A percentile compares a stretch with the other conserved stretches of the same genome.
phyloP scores from a whole-genome alignment of 2,329 filamentous ascomycete genomes.

The Onygenales sp. region DNA sequence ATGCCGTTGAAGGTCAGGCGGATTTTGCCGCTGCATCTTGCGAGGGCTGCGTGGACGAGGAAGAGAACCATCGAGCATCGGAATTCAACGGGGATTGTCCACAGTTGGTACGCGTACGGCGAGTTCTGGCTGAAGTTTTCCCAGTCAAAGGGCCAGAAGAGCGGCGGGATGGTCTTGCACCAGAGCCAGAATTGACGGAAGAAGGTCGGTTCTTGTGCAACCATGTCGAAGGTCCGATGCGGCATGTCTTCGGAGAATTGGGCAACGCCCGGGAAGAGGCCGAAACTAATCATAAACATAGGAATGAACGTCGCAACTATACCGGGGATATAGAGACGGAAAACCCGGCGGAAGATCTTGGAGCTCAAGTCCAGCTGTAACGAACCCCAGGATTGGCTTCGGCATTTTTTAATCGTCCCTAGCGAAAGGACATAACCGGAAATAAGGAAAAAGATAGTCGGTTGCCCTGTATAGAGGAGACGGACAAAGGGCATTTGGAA shows the following conservation, averaged over 20 bases:
- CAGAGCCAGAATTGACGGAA: constrained; percentile 30
- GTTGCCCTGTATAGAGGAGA: constrained; percentile 35
- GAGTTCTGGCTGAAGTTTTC: constrained; percentile 32
- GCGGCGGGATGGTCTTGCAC: constrained; percentile 23
- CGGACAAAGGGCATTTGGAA: constrained; percentile 34
- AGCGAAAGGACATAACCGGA: constrained; percentile 40
- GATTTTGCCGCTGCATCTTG: constrained; percentile 25
- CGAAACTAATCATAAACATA: constrained; percentile 32
- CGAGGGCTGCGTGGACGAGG: constrained; percentile 31
- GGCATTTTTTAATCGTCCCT: constrained; percentile 31
- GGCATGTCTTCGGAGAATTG: constrained; percentile 22
- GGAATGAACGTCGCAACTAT: constrained; percentile 30
- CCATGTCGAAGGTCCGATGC: constrained; percentile 30
- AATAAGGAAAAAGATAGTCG: constrained; percentile 40
- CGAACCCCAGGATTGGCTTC: constrained; percentile 27
- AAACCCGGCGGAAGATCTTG: constrained; percentile 33
- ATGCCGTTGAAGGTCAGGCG: constrained; percentile 26
- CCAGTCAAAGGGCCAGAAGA: constrained; percentile 32
- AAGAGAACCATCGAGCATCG: constrained; percentile 38
- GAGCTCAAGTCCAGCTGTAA: constrained; percentile 31
- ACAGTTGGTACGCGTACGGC: constrained; percentile 27
- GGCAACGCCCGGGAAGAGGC: constrained; percentile 31
- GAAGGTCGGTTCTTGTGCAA: constrained; percentile 33
- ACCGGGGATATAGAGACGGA: constrained; percentile 35
- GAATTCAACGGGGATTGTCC: constrained; percentile 39